Evolutionary conservation across 805 yeast genomes (phyloP), one percentile per base, ranked within the genome.

Genomic region (Wickerhamomyces bovis): DNA sequence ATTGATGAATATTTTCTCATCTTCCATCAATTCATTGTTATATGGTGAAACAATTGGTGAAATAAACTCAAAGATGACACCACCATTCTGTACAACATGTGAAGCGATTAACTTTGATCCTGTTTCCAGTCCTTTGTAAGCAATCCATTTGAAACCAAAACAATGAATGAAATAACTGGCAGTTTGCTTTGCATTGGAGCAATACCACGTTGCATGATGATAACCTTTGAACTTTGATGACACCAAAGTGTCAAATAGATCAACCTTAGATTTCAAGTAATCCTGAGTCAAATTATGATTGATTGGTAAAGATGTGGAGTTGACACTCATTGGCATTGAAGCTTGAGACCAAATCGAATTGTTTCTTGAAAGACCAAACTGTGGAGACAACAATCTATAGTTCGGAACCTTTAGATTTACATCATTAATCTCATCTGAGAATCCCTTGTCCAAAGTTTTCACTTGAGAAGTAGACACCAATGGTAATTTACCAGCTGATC

Each of bases 171-270:
- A 77, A 58, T 73, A 76, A 20, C 65, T 60, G 0, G 95, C 82
- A 40, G 79, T 68, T 50, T 78, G 78, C 49, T 77, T 80, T 21
- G 92, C 85, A 52, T 85, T 85, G n/a, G 87, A 76, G 12, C 82
- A 84, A 50, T 81, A 83, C 72, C 84, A 78, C 13, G 84, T 82
- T 4, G 85, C 71, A 55, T 82, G 83, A 64, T 78, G 81, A 58
- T 82, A 85, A n/a, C 75, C 77, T 43, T 50, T 49, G 43, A 60
- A 57, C 3, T 28, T 23, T 6, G 10, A 30, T n/a, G 50, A 26
- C 10, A 48, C 39, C 7, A 21, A 10, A 2, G 22, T 35, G 18
- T 20, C 31, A 6, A 23, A 26, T 26, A 25, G 20, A 12, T 35
- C 13, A 19, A 15, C 28, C 3, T 21, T 7, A 9, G 39, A 16